Evolutionary conservation across 805 yeast species (phyloP).

Genomic region (Candida dendrica): DNA sequence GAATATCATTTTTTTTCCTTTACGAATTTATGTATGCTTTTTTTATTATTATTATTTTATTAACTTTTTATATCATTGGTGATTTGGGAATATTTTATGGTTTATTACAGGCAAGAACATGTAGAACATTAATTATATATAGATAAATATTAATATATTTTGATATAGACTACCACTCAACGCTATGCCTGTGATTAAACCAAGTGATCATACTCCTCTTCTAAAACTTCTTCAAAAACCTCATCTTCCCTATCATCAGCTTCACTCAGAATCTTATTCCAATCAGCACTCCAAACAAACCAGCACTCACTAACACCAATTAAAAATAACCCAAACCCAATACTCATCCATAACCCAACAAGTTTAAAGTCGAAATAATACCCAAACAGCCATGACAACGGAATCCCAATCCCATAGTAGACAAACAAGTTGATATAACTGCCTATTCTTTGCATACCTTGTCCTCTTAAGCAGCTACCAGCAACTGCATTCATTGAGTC

Average conservation of each 20-base stretch:
- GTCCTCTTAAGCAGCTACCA: constrained; percentile 68
- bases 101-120: too few species aligned
- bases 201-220: not conserved
- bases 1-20: too few species aligned
- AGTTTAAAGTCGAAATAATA: constrained; percentile 40
- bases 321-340: constrained; percentile 54
- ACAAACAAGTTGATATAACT: constrained; percentile 62
- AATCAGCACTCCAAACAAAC: constrained; percentile 41
- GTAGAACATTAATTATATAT: too few species aligned
- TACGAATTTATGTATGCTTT: too few species aligned
- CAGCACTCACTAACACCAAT: constrained; percentile 43
- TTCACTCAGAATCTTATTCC: constrained; percentile 40
- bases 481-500: constrained; percentile 70
- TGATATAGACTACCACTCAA: too few species aligned
- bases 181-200: too few species aligned
- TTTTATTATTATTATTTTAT: not conserved
- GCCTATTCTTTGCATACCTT: constrained; percentile 70
- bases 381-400: constrained; percentile 55
- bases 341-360: constrained; percentile 69
- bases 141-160: too few species aligned
- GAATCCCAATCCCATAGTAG: constrained; percentile 66
- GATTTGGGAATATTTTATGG: constrained; percentile 1
- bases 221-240: not conserved
- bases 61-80: not conserved
- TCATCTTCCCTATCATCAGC: constrained; percentile 22